phyloP scores from a whole-genome alignment of 31 red algal genomes.

The Porphyra umbilicalis region DNA sequence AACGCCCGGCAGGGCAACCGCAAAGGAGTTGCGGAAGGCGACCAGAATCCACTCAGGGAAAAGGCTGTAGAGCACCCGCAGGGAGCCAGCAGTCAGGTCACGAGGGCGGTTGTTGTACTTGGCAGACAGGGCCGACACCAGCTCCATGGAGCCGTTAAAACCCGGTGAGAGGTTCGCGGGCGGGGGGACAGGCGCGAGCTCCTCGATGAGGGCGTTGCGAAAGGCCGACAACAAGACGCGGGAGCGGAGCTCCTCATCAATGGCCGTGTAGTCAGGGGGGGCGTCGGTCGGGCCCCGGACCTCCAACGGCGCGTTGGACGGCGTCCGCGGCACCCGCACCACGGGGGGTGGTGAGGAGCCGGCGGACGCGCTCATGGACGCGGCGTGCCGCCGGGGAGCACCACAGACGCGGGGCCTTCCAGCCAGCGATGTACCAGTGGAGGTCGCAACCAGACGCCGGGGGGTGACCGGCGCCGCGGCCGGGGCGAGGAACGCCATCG shows the following conservation, averaged over 20 bases:
- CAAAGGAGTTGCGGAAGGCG: slow-evolving; percentile 31
- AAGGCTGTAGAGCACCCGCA: slow-evolving; percentile 31
- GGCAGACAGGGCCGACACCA: slow-evolving; percentile 11
- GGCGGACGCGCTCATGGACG: not conserved
- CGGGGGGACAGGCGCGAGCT: slow-evolving; percentile 9
- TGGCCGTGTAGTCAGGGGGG: not conserved
- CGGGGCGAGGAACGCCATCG: not conserved
- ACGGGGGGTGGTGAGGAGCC: not conserved
- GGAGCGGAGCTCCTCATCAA: not conserved
- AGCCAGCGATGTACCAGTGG: too few relatives aligned
- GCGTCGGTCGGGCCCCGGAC: not conserved
- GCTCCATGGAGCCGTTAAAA: slow-evolving; percentile 23
- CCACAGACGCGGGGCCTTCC: too few relatives aligned
- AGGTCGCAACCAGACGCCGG: too few relatives aligned
- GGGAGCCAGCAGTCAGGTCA: slow-evolving; percentile 18
- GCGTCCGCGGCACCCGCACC: not conserved
- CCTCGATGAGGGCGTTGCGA: not conserved
- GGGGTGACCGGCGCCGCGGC: not conserved
- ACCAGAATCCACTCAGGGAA: slow-evolving; percentile 37
- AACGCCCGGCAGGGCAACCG: slow-evolving; percentile 26
- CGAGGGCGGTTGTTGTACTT: slow-evolving; percentile 6
- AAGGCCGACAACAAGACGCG: not conserved
- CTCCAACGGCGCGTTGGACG: not conserved
- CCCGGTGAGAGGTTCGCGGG: not conserved
- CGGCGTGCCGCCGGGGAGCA: not conserved